These are phyloP conservation scores for Apiospora koreana DNA, from an alignment of 2,329 filamentous ascomycete species.

Conservation along the genomic window DNA sequence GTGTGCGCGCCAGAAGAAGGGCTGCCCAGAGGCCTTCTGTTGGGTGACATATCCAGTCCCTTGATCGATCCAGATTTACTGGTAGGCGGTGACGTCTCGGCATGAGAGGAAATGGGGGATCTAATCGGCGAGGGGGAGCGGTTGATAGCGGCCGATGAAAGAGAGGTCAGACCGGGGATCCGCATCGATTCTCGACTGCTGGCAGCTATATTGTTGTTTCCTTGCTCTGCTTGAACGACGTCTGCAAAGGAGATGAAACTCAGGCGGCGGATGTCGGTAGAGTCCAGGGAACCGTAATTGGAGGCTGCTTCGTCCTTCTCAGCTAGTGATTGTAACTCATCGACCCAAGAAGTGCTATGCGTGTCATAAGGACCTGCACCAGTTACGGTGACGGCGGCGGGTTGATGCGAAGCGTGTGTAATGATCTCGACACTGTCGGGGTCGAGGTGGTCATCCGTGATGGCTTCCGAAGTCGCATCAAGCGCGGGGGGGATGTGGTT, in stretches of 20 bases:
- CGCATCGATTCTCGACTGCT: conserved; percentile 71
- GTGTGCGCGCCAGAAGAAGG: conserved; percentile 57
- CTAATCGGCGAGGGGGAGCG: conserved; percentile 80
- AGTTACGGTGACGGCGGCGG: conserved; percentile 69
- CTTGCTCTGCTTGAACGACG: conserved; percentile 84
- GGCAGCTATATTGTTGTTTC: conserved; percentile 50
- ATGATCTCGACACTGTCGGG: conserved; percentile 92
- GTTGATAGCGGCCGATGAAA: conserved; percentile 53
- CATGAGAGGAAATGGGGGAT: conserved; percentile 74
- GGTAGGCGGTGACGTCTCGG: conserved; percentile 70
- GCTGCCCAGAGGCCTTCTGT: conserved; percentile 62
- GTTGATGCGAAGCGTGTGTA: conserved; percentile 81
- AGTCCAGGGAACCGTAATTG: conserved; percentile 77
- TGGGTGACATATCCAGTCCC: conserved; percentile 70
- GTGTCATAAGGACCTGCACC: conserved; percentile 44
- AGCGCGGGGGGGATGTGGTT: conserved; percentile 91
- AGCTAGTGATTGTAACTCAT: conserved; percentile 58
- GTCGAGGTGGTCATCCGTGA: conserved; percentile 82
- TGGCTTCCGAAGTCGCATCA: conserved; percentile 87
- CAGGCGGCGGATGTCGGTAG: conserved; percentile 75
- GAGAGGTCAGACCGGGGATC: conserved; percentile 64
- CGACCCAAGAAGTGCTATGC: conserved; percentile 54
- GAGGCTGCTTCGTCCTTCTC: conserved; percentile 65
- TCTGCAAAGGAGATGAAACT: conserved; percentile 98
- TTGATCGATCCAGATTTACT: conserved; percentile 76